Evolutionary conservation across 176 grass and related monocot species (phyloP), one percentile per base, ranked within the genome.

Genomic region (Metroxylon sagu): DNA sequence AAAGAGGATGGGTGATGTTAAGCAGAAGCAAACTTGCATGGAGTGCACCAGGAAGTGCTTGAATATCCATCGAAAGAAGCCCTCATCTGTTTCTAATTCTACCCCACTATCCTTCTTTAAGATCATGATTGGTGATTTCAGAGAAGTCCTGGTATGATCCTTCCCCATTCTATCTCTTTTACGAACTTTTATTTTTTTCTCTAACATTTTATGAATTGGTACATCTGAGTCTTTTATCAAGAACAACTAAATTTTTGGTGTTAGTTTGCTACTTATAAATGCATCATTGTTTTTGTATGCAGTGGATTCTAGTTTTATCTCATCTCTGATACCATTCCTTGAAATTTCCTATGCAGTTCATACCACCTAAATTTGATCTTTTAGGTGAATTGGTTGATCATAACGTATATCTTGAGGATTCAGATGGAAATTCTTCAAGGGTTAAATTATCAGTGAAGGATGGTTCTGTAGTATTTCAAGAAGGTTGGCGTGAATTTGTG

Each of bases 401-500:
- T 14, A 17, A 54, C 70, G 69, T 90, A 10, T 65, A 29, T 64
- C 72, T 90, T 57, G 4, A 82, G 73, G 74, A 85, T 59, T 69
- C 70, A 21, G 56, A 77, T 26, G 73, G 52, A 25, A 80, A 50
- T 5, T 2, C 2, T 73, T 86, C 68, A 18, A 55, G 4, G 8
- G 66, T 79, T 60, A 59, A 48, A 66, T 4, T 85, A 18, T 77
- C 76, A 0, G 6, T 52, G 76, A 52, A 80, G 48, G 35, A 59
- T 73, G 79, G 48, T 56, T 73, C 23, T 28, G 67, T 82, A 29
- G 55, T 54, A 52, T 90, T 85, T 71, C 16, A 71, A 77, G 59
- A 77, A 25, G 83, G 87, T 50, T 90, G 87, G 87, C 18, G 25
- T 60, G 58, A 57, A 52, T 85, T 90, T 83, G 79, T 83, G 63